phyloP scores from a whole-genome alignment of 116 monocot species.

The Thalassia testudinum region DNA sequence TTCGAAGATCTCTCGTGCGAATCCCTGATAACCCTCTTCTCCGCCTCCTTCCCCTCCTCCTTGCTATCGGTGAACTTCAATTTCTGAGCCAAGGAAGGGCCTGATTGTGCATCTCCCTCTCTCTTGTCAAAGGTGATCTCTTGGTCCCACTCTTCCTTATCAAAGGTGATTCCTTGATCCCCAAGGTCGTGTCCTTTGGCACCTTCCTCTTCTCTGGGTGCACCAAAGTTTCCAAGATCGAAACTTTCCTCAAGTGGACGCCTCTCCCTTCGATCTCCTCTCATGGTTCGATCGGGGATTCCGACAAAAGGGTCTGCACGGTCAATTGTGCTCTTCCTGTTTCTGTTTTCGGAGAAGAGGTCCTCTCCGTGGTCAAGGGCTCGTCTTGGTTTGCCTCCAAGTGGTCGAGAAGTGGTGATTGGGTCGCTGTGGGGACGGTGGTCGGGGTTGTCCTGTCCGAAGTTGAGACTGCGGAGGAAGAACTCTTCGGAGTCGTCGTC shows the following conservation, averaged over 20 bases:
- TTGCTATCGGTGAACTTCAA: slow-evolving; percentile 22
- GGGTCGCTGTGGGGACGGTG: not conserved
- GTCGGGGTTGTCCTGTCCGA: slow-evolving; percentile 5
- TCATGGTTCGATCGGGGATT: slow-evolving; percentile 1
- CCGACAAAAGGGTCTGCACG: too few relatives aligned
- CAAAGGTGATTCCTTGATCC: too few relatives aligned
- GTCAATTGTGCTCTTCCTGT: not conserved
- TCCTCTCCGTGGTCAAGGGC: not conserved
- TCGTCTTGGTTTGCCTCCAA: not conserved
- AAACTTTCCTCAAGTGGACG: not conserved
- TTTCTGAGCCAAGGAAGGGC: slow-evolving; percentile 21
- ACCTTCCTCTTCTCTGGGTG: too few relatives aligned
- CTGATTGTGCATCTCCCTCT: not conserved
- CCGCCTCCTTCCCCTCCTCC: slow-evolving; percentile 5
- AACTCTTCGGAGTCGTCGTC: slow-evolving; percentile 6
- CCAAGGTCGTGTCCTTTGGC: too few relatives aligned
- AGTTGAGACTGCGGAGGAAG: slow-evolving; percentile 21
- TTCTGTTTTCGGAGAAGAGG: not conserved
- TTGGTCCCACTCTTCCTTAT: too few relatives aligned
- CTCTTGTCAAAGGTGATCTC: not conserved
- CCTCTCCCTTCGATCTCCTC: slow-evolving; percentile 6
- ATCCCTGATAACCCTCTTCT: slow-evolving; percentile 1
- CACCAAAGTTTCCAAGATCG: not conserved
- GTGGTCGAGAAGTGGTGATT: not conserved
- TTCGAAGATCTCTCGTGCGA: not conserved